phyloP scores from a whole-genome alignment of 345 rosid species.

The Mercurialis annua region DNA sequence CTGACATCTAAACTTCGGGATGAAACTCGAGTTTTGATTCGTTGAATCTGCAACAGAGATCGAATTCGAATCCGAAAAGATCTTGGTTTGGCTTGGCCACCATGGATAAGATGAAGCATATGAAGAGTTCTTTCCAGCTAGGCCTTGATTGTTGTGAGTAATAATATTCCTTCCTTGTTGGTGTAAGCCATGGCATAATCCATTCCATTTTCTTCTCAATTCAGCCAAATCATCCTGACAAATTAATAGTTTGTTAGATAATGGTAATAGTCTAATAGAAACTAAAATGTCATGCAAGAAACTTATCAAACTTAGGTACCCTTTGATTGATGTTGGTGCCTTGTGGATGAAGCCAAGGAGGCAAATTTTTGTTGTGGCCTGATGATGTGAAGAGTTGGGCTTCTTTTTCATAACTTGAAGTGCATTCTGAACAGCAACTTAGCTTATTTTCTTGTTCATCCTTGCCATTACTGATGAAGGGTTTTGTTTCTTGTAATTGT shows the following conservation, averaged over 20 bases:
- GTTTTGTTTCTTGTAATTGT: conserved; percentile 50
- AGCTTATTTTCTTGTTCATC: conserved; percentile 55
- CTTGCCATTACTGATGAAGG: conserved; percentile 32
- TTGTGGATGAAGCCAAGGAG: conserved; percentile 65
- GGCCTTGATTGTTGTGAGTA: conserved; percentile 24
- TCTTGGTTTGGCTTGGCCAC: conserved; percentile 46
- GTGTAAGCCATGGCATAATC: conserved; percentile 57
- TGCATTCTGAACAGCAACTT: conserved; percentile 68
- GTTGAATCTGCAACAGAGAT: conserved; percentile 43
- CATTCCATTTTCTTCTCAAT: conserved; percentile 71
- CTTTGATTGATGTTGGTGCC: conserved; percentile 38
- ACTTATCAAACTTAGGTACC: conserved; percentile 30
- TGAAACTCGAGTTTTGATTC: conserved; percentile 29
- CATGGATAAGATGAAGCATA: conserved; percentile 43
- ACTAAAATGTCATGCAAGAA: background rate
- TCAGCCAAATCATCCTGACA: conserved; percentile 55
- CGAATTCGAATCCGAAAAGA: conserved; percentile 42
- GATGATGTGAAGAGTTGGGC: conserved; percentile 53
- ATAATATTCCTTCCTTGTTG: conserved; percentile 35
- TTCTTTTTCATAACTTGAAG: conserved; percentile 65
- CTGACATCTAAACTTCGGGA: conserved; percentile 67
- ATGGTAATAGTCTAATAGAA: too few species aligned
- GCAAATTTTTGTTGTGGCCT: conserved; percentile 48
- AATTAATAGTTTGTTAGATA: background rate
- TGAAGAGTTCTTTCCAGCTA: conserved; percentile 29